A percentile compares a stretch with the other conserved stretches of the same genome.
These are phyloP conservation scores for Solanum phureja DNA, from an alignment of 257 asterid genomes.

Conservation along the genomic window DNA sequence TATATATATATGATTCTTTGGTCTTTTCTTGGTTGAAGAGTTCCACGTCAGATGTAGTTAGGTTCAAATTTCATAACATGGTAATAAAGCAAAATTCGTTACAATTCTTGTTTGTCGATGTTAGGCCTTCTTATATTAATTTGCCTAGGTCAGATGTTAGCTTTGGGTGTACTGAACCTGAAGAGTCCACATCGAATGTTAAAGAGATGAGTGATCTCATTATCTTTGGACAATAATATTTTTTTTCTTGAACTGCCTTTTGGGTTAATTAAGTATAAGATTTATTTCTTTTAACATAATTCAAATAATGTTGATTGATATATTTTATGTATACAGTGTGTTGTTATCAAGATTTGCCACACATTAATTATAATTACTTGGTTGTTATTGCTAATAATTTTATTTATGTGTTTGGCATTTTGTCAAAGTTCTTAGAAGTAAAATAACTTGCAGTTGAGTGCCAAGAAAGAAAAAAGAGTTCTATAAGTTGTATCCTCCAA, in stretches of 20 bases:
- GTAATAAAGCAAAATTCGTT: too few relatives aligned
- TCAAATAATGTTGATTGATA: neutral
- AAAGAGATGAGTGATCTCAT: neutral
- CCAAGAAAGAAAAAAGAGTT: neutral
- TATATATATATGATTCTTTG: neutral
- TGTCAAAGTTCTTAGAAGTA: neutral
- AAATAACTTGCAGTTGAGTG: neutral
- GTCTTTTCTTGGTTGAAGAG: neutral
- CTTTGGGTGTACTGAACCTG: neutral
- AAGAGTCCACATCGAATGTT: neutral
- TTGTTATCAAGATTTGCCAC: neutral
- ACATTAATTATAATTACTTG: neutral
- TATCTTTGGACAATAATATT: neutral
- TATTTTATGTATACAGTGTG: neutral
- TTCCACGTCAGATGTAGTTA: neutral
- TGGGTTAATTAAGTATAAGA: fast-evolving
- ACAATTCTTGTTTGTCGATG: neutral
- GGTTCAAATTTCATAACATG: neutral
- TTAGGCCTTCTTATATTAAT: neutral
- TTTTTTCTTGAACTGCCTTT: neutral
- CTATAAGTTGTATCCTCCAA: neutral
- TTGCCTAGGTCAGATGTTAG: neutral
- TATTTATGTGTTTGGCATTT: neutral
- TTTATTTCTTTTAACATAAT: neutral
- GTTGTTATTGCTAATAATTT: neutral